Conservation (phyloP, 179 eudicot genomes). For the Carnegiea gigantea region DNA sequence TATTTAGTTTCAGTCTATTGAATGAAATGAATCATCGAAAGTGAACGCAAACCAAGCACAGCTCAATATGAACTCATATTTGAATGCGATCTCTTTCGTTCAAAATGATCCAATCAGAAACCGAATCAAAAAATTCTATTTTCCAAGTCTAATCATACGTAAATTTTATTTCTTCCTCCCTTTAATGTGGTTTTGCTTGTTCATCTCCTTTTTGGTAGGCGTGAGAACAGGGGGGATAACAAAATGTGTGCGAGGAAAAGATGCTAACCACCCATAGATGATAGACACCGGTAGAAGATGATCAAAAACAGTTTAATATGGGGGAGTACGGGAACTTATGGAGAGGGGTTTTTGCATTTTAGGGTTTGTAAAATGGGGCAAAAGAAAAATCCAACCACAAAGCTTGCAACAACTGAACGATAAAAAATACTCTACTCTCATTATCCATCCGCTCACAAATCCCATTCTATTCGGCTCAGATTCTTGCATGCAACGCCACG, state of each 20-base stretch:
- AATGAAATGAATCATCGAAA: no score
- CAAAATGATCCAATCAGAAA: no score
- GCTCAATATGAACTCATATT: no score
- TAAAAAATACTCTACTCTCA: background rate
- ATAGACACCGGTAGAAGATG: background rate
- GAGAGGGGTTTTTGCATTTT: background rate
- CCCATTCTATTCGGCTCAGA: background rate
- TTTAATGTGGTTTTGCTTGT: no score
- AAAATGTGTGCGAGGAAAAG: background rate
- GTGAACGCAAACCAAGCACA: no score
- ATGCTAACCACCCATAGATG: background rate
- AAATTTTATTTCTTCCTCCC: no score
- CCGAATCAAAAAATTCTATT: no score
- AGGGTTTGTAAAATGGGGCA: background rate
- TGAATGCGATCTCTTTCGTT: no score
- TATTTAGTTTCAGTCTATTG: no score
- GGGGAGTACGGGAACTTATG: background rate
- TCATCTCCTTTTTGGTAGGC: background rate
- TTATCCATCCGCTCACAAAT: background rate
- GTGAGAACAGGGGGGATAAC: background rate
- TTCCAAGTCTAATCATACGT: no score
- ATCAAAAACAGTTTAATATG: background rate
- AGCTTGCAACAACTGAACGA: background rate
- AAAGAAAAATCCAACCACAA: background rate
- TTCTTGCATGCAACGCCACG: slow-evolving; percentile 13